phyloP scores from a whole-genome alignment of 352 stramenopile genomes.

The Globisporangium yorkense region DNA sequence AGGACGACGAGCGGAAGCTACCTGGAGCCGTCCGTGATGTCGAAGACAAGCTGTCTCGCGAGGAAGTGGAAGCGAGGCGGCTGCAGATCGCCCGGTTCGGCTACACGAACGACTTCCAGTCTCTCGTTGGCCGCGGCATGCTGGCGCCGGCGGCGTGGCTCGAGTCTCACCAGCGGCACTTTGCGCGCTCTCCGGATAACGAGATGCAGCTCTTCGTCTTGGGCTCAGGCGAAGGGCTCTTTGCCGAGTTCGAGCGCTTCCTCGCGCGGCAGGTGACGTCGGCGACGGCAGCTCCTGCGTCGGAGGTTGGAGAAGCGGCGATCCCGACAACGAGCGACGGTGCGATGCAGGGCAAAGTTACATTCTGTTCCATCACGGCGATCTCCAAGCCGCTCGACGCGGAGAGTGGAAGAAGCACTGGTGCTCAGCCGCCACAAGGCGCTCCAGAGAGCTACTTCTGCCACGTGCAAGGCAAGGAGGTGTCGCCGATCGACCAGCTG shows the following conservation, averaged over 20 bases:
- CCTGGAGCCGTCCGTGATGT: neutral
- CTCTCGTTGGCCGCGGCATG: constrained; percentile 39
- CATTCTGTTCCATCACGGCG: constrained; percentile 65
- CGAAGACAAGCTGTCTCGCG: neutral
- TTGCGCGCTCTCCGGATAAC: constrained; percentile 47
- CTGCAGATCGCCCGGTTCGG: constrained; percentile 20
- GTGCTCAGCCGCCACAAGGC: neutral
- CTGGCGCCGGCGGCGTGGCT: constrained; percentile 48
- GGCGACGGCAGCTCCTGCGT: constrained; percentile 19
- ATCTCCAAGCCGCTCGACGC: constrained; percentile 11
- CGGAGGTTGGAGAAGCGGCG: constrained; percentile 35
- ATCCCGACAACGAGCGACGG: constrained; percentile 32
- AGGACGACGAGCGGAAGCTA: constrained; percentile 1
- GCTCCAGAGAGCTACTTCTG: constrained; percentile 18
- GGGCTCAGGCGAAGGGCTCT: constrained; percentile 60
- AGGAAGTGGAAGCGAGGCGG: neutral
- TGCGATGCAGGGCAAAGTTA: constrained; percentile 56
- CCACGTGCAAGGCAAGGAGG: constrained; percentile 26
- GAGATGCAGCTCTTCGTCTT: constrained; percentile 80
- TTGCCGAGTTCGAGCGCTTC: constrained; percentile 60
- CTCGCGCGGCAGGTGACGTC: constrained; percentile 57
- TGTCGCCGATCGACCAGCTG: constrained; percentile 49
- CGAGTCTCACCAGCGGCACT: constrained; percentile 24
- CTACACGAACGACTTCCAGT: constrained; percentile 44
- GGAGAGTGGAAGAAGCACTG: constrained; percentile 5